A percentile compares a stretch with the other conserved stretches of the same genome.
Evolutionary conservation across 257 asterid genomes (phyloP).

Genomic region (Solanum bulbocastanum): DNA sequence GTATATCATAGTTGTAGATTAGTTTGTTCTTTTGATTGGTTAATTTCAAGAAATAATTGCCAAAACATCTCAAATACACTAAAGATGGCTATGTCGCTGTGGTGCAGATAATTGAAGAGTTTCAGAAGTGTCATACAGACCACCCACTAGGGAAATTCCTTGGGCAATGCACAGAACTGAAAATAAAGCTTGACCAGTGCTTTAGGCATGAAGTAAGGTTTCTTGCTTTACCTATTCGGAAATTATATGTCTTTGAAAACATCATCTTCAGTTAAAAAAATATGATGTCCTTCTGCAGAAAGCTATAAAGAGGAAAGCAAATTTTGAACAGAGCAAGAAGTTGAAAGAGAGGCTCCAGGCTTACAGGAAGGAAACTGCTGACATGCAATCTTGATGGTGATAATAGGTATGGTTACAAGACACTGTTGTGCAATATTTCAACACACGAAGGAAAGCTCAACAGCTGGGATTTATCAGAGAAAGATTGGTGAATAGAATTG

Average conservation of each 20-base stretch:
- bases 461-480: neutral
- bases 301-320: conserved; percentile 72
- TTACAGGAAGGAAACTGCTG: conserved; percentile 26
- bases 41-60: neutral
- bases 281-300: conserved; percentile 32
- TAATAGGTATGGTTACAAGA: neutral
- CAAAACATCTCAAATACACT: neutral
- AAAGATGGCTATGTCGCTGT: neutral
- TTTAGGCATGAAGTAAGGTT: conserved; percentile 66
- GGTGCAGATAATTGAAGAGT: conserved; percentile 52
- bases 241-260: neutral
- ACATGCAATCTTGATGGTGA: neutral
- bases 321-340: conserved; percentile 77
- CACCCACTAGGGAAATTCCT: conserved; percentile 74
- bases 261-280: neutral
- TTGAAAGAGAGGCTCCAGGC: conserved; percentile 37
- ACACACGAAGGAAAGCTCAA: neutral
- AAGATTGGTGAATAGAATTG: neutral
- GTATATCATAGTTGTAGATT: neutral
- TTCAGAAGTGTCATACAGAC: conserved; percentile 66
- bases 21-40: neutral
- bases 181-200: conserved; percentile 63
- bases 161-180: conserved; percentile 63
- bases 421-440: neutral
- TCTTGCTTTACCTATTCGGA: neutral